These are phyloP conservation scores for Lentinula edodes DNA, from an alignment of 768 basidiomycete species.

Conservation along the genomic window DNA sequence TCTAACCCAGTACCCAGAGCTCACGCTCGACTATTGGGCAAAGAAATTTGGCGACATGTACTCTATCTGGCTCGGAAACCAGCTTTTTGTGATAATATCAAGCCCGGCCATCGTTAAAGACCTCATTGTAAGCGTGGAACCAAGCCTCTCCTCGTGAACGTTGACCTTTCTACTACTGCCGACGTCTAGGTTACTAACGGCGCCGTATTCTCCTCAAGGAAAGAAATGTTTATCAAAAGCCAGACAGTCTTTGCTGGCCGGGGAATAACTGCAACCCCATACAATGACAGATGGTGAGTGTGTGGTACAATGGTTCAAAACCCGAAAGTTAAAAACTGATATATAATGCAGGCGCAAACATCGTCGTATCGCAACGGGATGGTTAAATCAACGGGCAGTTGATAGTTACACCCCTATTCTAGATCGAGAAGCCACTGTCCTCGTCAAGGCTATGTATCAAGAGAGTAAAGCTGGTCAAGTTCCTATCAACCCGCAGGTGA, in stretches of 20 bases:
- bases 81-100: conserved; percentile 30
- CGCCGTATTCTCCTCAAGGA: conserved; percentile 27
- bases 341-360: conserved; percentile 13
- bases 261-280: conserved; percentile 27
- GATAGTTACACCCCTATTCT: conserved; percentile 11
- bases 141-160: too few species aligned
- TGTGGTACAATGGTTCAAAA: not conserved
- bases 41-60: conserved; percentile 26
- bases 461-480: conserved; percentile 8
- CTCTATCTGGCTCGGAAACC: conserved; percentile 32
- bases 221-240: conserved; percentile 29
- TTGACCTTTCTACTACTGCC: too few species aligned
- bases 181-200: conserved; percentile 17
- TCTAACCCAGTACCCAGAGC: conserved; percentile 29
- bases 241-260: conserved; percentile 27
- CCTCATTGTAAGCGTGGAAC: conserved; percentile 19
- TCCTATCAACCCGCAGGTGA: conserved; percentile 12
- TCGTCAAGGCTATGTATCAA: conserved; percentile 14
- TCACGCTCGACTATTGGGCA: conserved; percentile 25
- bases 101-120: conserved; percentile 28
- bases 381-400: conserved; percentile 12
- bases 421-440: conserved; percentile 15
- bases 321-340: not conserved
- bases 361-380: conserved; percentile 14
- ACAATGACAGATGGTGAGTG: conserved; percentile 25